A percentile compares a stretch with the other conserved stretches of the same genome.
Evolutionary conservation across 2,329 filamentous ascomycete genomes (phyloP).

Genomic region (Trichoderma atrobrunneum): DNA sequence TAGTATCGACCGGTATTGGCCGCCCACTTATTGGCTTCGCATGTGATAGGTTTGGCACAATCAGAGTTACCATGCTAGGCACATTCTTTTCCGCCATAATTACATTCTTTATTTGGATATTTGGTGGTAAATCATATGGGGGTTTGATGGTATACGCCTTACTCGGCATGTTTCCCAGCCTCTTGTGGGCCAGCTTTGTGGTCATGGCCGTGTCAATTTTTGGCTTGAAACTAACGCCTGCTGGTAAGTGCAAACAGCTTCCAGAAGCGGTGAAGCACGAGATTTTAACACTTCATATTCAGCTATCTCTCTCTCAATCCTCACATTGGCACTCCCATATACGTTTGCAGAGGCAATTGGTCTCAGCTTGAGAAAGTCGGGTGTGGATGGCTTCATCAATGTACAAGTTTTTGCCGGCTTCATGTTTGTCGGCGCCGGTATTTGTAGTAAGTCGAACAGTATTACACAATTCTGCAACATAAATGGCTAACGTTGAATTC

Average conservation of each 20-base stretch:
- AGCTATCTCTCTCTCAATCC: slow-evolving; percentile 5
- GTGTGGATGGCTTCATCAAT: neutral
- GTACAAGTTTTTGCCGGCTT: neutral
- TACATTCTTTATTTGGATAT: slow-evolving; percentile 11
- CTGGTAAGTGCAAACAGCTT: neutral
- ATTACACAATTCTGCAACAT: too few relatives aligned
- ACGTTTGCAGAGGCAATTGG: slow-evolving; percentile 13
- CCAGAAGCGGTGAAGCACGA: neutral
- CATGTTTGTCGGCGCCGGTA: neutral
- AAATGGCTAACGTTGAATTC: neutral
- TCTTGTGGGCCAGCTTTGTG: slow-evolving; percentile 1
- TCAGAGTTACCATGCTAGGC: neutral
- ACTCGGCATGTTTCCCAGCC: slow-evolving; percentile 1
- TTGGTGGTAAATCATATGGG: slow-evolving; percentile 1
- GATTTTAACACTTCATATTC: neutral
- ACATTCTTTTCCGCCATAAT: neutral
- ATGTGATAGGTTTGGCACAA: slow-evolving; percentile 1
- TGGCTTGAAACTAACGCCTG: neutral
- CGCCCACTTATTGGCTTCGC: slow-evolving; percentile 1
- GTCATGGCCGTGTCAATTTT: neutral
- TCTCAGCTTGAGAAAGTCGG: neutral
- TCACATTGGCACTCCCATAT: slow-evolving; percentile 1
- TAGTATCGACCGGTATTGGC: slow-evolving; percentile 8
- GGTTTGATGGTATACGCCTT: neutral
- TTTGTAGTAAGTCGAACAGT: neutral